Conservation (phyloP, 2,329 filamentous ascomycete species). For the Lecanosticta acicola region DNA sequence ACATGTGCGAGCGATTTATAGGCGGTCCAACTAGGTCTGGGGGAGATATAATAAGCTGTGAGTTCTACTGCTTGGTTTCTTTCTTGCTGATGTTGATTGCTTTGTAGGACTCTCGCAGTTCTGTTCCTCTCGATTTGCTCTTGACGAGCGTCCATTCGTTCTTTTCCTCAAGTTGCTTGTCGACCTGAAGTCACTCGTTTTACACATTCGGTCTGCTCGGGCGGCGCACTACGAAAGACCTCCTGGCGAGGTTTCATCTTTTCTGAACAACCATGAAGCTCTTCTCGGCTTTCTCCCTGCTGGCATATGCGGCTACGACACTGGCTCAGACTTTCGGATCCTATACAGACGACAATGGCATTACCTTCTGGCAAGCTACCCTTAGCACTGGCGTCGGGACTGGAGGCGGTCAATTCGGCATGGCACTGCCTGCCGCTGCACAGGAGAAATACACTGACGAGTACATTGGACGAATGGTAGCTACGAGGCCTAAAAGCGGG, state of each 20-base stretch:
- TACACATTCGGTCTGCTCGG: slow-evolving; percentile 5
- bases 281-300: slow-evolving; percentile 16
- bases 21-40: background rate
- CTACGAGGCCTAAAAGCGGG: slow-evolving; percentile 36
- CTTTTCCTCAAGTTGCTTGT: slow-evolving; percentile 1
- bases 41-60: slow-evolving; percentile 1
- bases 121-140: slow-evolving; percentile 1
- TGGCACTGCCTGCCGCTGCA: slow-evolving; percentile 47
- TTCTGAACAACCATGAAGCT: slow-evolving; percentile 24
- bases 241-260: slow-evolving; percentile 17
- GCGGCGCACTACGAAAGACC: slow-evolving; percentile 15
- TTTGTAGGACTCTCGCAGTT: background rate
- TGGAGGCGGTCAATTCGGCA: slow-evolving; percentile 49
- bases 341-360: slow-evolving; percentile 42
- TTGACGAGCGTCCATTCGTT: slow-evolving; percentile 19
- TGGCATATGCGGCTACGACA: slow-evolving; percentile 17
- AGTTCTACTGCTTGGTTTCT: too few relatives aligned
- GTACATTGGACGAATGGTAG: slow-evolving; percentile 56
- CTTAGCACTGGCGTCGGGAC: slow-evolving; percentile 37
- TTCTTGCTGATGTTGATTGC: background rate
- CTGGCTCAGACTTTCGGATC: slow-evolving; percentile 24
- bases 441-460: slow-evolving; percentile 43
- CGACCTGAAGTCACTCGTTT: slow-evolving; percentile 13
- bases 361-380: slow-evolving; percentile 49
- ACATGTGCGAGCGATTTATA: background rate